Percentiles rank a stretch among this genome's conserved stretches.
These are phyloP conservation scores for Cryptococcus jaspeensis DNA, from an alignment of 1,284 basidiomycete species.

Conservation along the genomic window DNA sequence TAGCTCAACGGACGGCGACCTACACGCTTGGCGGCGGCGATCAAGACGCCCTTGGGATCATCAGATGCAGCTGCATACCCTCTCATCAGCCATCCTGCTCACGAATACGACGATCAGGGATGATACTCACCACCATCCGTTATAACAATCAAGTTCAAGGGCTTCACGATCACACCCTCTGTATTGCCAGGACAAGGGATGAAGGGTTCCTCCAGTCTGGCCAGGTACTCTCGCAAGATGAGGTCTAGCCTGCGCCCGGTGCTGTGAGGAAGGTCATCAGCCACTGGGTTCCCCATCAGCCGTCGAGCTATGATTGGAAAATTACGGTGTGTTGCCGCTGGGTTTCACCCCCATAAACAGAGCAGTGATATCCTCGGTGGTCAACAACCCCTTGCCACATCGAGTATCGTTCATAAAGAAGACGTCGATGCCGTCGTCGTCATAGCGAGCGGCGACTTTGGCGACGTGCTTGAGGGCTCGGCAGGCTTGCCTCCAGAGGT, in stretches of 20 bases:
- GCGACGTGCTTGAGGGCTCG: conserved; percentile 43
- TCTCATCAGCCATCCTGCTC: not conserved
- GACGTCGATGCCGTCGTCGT: conserved; percentile 47
- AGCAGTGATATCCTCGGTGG: conserved; percentile 44
- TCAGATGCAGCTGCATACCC: conserved; percentile 33
- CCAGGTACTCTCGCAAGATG: conserved; percentile 47
- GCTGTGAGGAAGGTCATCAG: no score
- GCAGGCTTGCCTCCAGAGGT: conserved; percentile 43
- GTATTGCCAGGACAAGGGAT: not conserved
- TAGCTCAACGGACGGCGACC: conserved; percentile 1
- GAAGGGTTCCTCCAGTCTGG: conserved; percentile 27
- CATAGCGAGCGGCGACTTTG: conserved; percentile 38
- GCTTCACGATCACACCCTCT: conserved; percentile 24
- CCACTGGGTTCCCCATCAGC: not conserved
- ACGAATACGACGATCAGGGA: no score
- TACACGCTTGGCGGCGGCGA: conserved; percentile 31
- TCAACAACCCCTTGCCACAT: conserved; percentile 41
- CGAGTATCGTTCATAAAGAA: conserved; percentile 49
- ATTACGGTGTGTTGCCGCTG: conserved; percentile 41
- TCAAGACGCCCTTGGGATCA: conserved; percentile 39
- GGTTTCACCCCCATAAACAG: conserved; percentile 45
- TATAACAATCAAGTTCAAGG: conserved; percentile 47
- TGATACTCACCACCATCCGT: conserved; percentile 41
- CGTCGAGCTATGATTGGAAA: not conserved
- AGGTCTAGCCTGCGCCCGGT: conserved; percentile 40